Percentiles rank a stretch among this genome's conserved stretches.
Evolutionary conservation across 1,284 basidiomycete species (phyloP).

Genomic region (Ustilago crameri): DNA sequence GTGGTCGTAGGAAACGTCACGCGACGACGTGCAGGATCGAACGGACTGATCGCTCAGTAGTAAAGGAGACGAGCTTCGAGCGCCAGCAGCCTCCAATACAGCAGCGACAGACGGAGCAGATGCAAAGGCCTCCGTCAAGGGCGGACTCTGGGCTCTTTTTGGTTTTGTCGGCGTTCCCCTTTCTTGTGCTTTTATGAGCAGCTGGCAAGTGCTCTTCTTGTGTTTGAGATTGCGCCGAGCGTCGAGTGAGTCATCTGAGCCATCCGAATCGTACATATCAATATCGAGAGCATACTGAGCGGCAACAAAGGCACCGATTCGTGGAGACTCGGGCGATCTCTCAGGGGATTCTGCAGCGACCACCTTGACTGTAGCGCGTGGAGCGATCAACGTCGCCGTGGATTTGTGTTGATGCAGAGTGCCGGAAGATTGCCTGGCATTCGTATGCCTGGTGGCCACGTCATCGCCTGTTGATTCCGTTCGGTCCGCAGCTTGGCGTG

Average conservation of each 20-base stretch:
- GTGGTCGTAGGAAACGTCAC: conserved; percentile 31
- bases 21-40: conserved; percentile 21
- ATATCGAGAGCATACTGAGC: conserved; percentile 33
- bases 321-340: conserved; percentile 14
- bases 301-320: conserved; percentile 4
- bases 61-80: conserved; percentile 34
- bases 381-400: conserved; percentile 17
- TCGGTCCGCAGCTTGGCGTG: conserved; percentile 8
- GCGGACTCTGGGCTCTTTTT: conserved; percentile 51
- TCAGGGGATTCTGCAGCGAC: conserved; percentile 20
- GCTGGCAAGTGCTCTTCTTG: conserved; percentile 55
- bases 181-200: conserved; percentile 58
- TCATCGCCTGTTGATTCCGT: background rate
- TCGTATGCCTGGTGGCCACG: background rate
- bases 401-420: conserved; percentile 17
- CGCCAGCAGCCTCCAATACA: conserved; percentile 29
- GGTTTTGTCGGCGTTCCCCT: conserved; percentile 59
- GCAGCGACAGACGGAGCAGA: conserved; percentile 36
- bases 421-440: conserved; percentile 1
- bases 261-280: conserved; percentile 45
- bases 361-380: conserved; percentile 27
- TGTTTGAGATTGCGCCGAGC: conserved; percentile 26
- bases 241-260: conserved; percentile 22
- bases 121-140: conserved; percentile 36
- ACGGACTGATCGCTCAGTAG: conserved; percentile 33